These are phyloP conservation scores for Globisporangium recalcitrans DNA, from an alignment of 352 stramenopile species.

Conservation along the genomic window DNA sequence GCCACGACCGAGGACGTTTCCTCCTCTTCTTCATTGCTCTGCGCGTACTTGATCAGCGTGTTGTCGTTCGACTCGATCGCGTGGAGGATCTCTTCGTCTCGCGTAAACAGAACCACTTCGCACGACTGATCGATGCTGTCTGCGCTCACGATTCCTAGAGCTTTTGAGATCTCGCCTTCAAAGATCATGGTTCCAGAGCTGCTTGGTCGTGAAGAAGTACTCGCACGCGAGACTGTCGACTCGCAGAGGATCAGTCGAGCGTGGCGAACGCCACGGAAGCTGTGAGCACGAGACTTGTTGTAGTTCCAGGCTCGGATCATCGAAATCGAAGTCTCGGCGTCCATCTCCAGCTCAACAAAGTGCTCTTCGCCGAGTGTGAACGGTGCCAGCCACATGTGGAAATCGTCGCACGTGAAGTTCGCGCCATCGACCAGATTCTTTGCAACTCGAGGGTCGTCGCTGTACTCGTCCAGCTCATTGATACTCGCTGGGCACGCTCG, in stretches of 20 bases:
- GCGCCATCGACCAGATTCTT: constrained; percentile 81
- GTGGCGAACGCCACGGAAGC: constrained; percentile 54
- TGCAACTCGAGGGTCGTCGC: constrained; percentile 61
- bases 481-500: constrained; percentile 72
- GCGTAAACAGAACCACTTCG: constrained; percentile 88
- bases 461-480: constrained; percentile 88
- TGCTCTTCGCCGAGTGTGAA: constrained; percentile 54
- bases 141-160: constrained; percentile 50
- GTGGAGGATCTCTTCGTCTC: constrained; percentile 47
- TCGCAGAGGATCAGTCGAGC: constrained; percentile 53
- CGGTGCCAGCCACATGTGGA: constrained; percentile 89
- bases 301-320: constrained; percentile 92
- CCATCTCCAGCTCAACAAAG: constrained; percentile 53
- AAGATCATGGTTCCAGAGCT: constrained; percentile 48
- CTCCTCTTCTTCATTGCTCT: constrained; percentile 49
- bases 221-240: background rate
- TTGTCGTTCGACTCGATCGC: constrained; percentile 68
- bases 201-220: background rate
- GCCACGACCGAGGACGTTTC: constrained; percentile 28
- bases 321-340: constrained; percentile 34
- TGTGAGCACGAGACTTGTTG: constrained; percentile 88
- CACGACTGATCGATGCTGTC: constrained; percentile 49
- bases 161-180: constrained; percentile 80
- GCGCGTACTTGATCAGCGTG: constrained; percentile 18
- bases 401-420: constrained; percentile 87